Conservation (phyloP, 192 early-diverging fungal genomes). For the Coemansia sp. region DNA sequence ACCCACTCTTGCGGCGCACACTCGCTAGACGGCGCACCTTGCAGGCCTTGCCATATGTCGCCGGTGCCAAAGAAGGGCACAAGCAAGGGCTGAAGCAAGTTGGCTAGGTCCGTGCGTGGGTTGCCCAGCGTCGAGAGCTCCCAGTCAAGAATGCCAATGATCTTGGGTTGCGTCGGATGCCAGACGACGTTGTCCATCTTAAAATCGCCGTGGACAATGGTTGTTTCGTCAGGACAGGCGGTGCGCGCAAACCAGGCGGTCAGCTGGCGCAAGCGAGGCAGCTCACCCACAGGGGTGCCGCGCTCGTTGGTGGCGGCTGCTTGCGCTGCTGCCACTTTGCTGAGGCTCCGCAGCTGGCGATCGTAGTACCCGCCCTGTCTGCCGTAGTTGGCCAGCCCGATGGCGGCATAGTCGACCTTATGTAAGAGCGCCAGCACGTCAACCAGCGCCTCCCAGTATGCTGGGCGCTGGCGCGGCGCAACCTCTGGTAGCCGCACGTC, state of each 20-base stretch:
- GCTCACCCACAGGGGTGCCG: constrained; percentile 64
- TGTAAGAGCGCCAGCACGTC: constrained; percentile 82
- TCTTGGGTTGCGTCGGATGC: constrained; percentile 69
- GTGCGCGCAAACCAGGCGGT: constrained; percentile 73
- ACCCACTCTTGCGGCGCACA: constrained; percentile 68
- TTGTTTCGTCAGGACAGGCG: constrained; percentile 71
- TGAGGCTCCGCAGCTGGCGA: constrained; percentile 79
- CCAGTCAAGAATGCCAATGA: constrained; percentile 94
- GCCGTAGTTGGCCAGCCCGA: constrained; percentile 77
- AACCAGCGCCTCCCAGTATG: constrained; percentile 71
- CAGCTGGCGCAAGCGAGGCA: constrained; percentile 72
- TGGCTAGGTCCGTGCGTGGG: constrained; percentile 88
- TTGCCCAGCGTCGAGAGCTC: constrained; percentile 90
- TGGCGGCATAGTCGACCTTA: constrained; percentile 61
- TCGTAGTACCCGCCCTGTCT: constrained; percentile 72
- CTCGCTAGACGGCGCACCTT: constrained; percentile 47
- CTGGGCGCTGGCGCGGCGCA: constrained; percentile 56
- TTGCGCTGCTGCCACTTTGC: constrained; percentile 69
- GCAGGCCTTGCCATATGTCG: constrained; percentile 52
- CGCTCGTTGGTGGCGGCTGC: constrained; percentile 62
- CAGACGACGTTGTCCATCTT: constrained; percentile 82
- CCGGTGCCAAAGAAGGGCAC: constrained; percentile 33
- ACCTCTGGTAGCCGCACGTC: constrained; percentile 64
- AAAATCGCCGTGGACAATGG: constrained; percentile 93
- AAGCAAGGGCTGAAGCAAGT: constrained; percentile 77